Evolutionary conservation across 1,139 yeast genomes (phyloP).

Genomic region (Zygosaccharomyces sapae): DNA sequence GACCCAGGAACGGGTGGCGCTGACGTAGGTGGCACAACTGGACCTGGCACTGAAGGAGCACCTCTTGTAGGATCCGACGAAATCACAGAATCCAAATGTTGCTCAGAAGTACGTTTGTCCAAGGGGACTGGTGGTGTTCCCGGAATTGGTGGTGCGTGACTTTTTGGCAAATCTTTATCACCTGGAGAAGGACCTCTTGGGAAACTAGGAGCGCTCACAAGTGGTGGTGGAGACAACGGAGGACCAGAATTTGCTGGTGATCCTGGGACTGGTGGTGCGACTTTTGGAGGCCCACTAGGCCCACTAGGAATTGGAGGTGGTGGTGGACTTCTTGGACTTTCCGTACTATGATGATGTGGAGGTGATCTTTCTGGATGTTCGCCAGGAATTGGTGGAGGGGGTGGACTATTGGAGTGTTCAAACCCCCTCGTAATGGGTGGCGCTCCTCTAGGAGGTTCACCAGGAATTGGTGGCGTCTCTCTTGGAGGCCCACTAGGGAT

Average conservation of each 20-base stretch:
- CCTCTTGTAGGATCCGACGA: not conserved
- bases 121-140: not conserved
- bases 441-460: not conserved
- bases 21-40: not conserved
- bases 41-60: constrained; percentile 2
- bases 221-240: constrained; percentile 4
- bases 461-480: constrained; percentile 1
- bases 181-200: constrained; percentile 14
- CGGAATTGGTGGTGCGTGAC: constrained; percentile 1
- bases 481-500: not conserved
- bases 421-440: not conserved
- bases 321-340: not conserved
- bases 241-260: not conserved
- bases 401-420: not conserved
- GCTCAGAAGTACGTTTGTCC: not conserved
- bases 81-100: not conserved
- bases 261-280: not conserved
- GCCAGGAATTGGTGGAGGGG: constrained; percentile 1
- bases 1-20: constrained; percentile 1
- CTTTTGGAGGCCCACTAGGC: not conserved
- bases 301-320: not conserved
- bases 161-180: constrained; percentile 8
- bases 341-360: not conserved
- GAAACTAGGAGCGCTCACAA: not conserved
- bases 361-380: not conserved